phyloP scores from a whole-genome alignment of 129 eudicot species.

The Smallanthus sonchifolius region DNA sequence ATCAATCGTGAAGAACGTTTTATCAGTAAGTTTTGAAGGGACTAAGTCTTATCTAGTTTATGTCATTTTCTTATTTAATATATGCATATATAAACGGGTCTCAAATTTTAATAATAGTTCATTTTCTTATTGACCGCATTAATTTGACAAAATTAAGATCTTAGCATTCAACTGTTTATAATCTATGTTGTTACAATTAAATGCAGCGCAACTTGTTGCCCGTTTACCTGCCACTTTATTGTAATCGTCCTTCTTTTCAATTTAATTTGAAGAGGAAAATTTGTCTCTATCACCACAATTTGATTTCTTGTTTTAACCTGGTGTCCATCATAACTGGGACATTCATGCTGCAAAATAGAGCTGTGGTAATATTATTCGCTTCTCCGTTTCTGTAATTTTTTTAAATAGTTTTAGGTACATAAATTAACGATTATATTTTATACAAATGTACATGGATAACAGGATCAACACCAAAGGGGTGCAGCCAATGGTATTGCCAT shows the following conservation, averaged over 20 bases:
- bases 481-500: slow-evolving; percentile 85
- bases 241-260: too few relatives aligned
- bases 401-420: neutral
- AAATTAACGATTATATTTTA: neutral
- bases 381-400: neutral
- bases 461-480: slow-evolving; percentile 91
- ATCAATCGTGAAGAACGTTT: slow-evolving; percentile 62
- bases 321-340: slow-evolving; percentile 51
- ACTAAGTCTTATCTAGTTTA: neutral
- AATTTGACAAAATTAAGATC: neutral
- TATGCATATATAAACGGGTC: too few relatives aligned
- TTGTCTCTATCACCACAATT: neutral
- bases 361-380: slow-evolving; percentile 56
- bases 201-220: too few relatives aligned
- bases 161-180: neutral
- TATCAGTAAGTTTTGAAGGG: slow-evolving; percentile 56
- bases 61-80: too few relatives aligned
- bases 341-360: slow-evolving; percentile 71
- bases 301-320: slow-evolving; percentile 26
- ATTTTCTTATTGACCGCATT: too few relatives aligned
- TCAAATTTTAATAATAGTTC: too few relatives aligned
- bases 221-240: too few relatives aligned
- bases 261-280: too few relatives aligned
- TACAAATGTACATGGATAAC: neutral
- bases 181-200: neutral